Evolutionary conservation across 2,329 filamentous ascomycete genomes (phyloP).

Genomic region (Phialophora chinensis): DNA sequence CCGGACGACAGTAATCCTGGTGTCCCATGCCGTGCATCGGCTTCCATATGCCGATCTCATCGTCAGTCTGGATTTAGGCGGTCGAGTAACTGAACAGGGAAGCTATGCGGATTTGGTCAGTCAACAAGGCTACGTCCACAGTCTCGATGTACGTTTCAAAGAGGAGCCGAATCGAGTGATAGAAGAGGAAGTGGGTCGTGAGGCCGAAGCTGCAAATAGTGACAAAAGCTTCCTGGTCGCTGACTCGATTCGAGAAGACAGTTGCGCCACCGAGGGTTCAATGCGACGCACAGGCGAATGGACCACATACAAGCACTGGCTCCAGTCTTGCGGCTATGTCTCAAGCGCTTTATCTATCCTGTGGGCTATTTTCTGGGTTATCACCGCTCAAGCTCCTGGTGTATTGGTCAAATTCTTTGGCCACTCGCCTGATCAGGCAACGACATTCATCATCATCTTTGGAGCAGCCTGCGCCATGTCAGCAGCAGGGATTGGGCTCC

Average conservation of each 20-base stretch:
- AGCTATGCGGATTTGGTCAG: conserved; percentile 47
- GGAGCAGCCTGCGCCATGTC: conserved; percentile 16
- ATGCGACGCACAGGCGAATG: conserved; percentile 45
- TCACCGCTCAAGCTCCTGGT: conserved; percentile 25
- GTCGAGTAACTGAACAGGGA: conserved; percentile 51
- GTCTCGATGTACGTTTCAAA: conserved; percentile 42
- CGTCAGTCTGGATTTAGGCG: conserved; percentile 48
- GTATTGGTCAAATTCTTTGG: conserved; percentile 39
- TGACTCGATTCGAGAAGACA: conserved; percentile 53
- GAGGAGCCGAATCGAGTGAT: conserved; percentile 29
- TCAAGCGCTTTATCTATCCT: conserved; percentile 29
- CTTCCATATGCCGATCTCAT: conserved; percentile 53
- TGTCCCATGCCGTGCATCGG: conserved; percentile 45
- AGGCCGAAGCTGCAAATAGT: not conserved
- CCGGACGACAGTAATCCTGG: conserved; percentile 49
- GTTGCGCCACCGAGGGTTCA: conserved; percentile 30
- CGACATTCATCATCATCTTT: conserved; percentile 29
- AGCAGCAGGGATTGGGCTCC: conserved; percentile 14
- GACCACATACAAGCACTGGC: conserved; percentile 44
- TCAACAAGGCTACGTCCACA: conserved; percentile 50
- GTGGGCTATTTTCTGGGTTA: conserved; percentile 22
- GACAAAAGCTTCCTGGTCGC: conserved; percentile 24
- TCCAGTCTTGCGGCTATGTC: conserved; percentile 41
- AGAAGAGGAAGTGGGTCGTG: conserved; percentile 27
- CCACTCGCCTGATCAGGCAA: conserved; percentile 29